Percentiles rank a stretch among this genome's conserved stretches.
Conservation (phyloP, 2,329 filamentous ascomycete genomes). For the Madurella fahalii region DNA sequence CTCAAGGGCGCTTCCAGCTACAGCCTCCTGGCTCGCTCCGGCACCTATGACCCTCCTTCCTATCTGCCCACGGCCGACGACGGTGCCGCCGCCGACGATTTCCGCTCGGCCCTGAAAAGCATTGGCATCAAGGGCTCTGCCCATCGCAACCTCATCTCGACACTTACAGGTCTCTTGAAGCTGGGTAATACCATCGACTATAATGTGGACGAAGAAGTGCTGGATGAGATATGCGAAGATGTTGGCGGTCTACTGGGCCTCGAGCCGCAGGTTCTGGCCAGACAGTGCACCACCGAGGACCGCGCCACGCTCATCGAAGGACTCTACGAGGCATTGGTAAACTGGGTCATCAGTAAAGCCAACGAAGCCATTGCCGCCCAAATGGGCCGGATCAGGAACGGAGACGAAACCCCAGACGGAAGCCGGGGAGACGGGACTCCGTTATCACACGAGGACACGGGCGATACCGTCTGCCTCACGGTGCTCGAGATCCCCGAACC, state of each 20-base stretch:
- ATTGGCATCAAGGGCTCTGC: slow-evolving; percentile 89
- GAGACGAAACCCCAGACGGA: slow-evolving; percentile 64
- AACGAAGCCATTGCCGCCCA: slow-evolving; percentile 80
- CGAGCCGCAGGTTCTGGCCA: slow-evolving; percentile 75
- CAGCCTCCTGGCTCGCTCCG: slow-evolving; percentile 72
- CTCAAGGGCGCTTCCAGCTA: slow-evolving; percentile 76
- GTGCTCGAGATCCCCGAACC: slow-evolving; percentile 81
- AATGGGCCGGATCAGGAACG: slow-evolving; percentile 61
- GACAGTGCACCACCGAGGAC: slow-evolving; percentile 79
- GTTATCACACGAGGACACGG: slow-evolving; percentile 64
- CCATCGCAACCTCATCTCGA: slow-evolving; percentile 79
- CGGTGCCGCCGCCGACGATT: slow-evolving; percentile 87
- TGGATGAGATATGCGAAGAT: slow-evolving; percentile 87
- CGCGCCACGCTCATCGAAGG: slow-evolving; percentile 77
- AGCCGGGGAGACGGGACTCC: slow-evolving; percentile 56
- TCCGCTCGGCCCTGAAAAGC: slow-evolving; percentile 77
- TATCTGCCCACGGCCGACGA: slow-evolving; percentile 94
- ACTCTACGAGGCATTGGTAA: slow-evolving; percentile 88
- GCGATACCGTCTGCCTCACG: slow-evolving; percentile 84
- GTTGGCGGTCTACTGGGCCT: slow-evolving; percentile 81
- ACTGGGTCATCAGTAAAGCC: slow-evolving; percentile 87
- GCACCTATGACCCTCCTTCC: slow-evolving; percentile 78
- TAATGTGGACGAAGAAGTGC: slow-evolving; percentile 72
- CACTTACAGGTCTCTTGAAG: slow-evolving; percentile 81
- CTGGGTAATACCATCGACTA: slow-evolving; percentile 88